A percentile compares a stretch with the other conserved stretches of the same genome.
These are phyloP conservation scores for Udeniomyces megalosporus DNA, from an alignment of 768 basidiomycete species.

Conservation along the genomic window DNA sequence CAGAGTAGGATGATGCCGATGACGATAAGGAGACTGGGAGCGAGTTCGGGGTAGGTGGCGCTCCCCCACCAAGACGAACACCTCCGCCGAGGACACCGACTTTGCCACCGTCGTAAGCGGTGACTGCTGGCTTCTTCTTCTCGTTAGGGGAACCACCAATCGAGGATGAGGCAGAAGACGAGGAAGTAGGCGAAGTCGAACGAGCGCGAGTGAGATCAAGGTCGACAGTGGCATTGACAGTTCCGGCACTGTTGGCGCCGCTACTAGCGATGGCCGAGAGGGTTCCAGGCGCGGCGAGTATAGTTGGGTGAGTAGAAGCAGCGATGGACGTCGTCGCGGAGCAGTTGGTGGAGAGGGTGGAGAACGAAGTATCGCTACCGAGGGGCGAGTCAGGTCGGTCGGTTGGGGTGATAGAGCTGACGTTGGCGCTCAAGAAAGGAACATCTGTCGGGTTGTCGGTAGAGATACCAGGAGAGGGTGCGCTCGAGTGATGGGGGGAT, in stretches of 20 bases:
- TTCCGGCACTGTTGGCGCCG: too few species aligned
- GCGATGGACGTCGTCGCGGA: neutral
- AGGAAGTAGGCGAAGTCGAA: neutral
- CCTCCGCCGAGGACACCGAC: slow-evolving; percentile 31
- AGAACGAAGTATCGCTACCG: neutral
- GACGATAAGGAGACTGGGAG: neutral
- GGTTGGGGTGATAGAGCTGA: too few species aligned
- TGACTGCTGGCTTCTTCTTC: slow-evolving; percentile 18
- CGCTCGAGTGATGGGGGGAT: neutral
- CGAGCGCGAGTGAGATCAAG: neutral
- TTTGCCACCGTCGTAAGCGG: slow-evolving; percentile 31
- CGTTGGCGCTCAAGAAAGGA: too few species aligned
- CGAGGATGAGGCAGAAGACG: too few species aligned
- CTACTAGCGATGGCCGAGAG: neutral
- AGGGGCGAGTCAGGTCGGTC: slow-evolving; percentile 7
- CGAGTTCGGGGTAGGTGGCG: neutral
- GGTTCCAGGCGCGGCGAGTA: neutral
- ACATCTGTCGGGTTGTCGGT: too few species aligned
- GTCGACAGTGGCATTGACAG: neutral
- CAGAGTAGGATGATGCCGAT: neutral
- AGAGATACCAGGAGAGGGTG: neutral
- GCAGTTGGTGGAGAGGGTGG: neutral
- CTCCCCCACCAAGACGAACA: slow-evolving; percentile 29
- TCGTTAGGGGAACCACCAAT: neutral
- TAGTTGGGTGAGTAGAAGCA: neutral